Base-by-base conservation (phyloP, 2,329 filamentous ascomycete species). In the Colletotrichum salicis region DNA sequence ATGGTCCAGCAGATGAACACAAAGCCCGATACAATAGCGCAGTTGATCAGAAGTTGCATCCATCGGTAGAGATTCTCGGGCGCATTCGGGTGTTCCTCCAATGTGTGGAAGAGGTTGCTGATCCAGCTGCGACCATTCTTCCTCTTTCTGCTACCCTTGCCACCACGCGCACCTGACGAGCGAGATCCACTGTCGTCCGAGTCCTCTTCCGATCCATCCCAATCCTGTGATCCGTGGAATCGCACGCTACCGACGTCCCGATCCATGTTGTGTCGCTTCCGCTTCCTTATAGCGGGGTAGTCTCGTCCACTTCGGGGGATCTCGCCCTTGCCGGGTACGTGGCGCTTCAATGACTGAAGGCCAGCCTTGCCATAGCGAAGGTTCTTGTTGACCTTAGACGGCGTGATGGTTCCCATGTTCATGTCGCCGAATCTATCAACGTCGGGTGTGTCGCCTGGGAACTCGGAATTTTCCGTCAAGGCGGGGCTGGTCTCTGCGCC, bases 1-100 rank as follows among this genome's bases (percentile, higher is more conserved):
- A 94, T 88, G 1, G 88, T 86, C 83, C 92, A 94, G 56, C 67
- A 72, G 55, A 94, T 85, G 80, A 92, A 96, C 52, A 90, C 82
- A 66, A 87, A 81, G 13, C 86, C 80, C 5, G 81, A 80, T 5
- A 91, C 85, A 19, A 93, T 84, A 71, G 89, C 86, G 58, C 91
- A 79, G 78, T 94, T 94, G 82, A 94, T 88, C 2, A 86, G 78
- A 4, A 91, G 82, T 67, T 88, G 86, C 41, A 91, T 80, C 86
- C 90, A 92, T 72, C 86, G 85, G 59, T 87, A 88, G 52, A 91
- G 80, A 70, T 91, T 87, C 31, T 89, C 86, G 1, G 89, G 89
- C 22, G 88, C 87, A 68, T 88, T 86, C 4, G 88, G 88, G 75
- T 91, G 86, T 68, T 87, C 85, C 74, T 89, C 86, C 72, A 91